Conservation (phyloP, 2,329 filamentous ascomycete genomes). For the Trematosphaeria pertusa region DNA sequence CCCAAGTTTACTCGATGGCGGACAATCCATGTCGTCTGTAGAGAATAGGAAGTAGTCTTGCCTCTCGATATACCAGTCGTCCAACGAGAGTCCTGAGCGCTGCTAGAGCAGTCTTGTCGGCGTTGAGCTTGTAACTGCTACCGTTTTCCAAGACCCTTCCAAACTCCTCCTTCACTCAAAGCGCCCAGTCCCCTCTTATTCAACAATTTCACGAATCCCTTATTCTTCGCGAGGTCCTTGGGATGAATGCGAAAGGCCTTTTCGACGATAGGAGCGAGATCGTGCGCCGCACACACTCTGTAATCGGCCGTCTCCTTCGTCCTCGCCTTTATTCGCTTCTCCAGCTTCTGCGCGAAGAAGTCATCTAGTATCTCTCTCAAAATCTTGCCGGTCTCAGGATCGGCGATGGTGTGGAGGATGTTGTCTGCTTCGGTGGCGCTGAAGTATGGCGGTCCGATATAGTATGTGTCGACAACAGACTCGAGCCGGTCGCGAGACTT, state of each 20-base stretch:
- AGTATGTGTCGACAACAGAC: constrained; percentile 8
- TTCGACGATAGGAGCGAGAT: constrained; percentile 40
- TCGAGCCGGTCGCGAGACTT: constrained; percentile 11
- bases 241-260: constrained; percentile 32
- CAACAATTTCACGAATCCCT: constrained; percentile 16
- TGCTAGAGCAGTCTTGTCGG: no score
- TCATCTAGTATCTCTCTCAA: constrained; percentile 1
- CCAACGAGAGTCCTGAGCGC: no score
- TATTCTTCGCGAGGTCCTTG: constrained; percentile 34
- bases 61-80: no score
- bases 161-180: constrained; percentile 7
- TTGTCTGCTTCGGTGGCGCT: constrained; percentile 4
- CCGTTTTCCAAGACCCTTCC: constrained; percentile 9
- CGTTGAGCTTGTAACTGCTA: no score
- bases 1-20: no score
- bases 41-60: no score
- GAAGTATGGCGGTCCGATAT: constrained; percentile 26
- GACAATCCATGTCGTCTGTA: no score
- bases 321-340: constrained; percentile 27
- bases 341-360: constrained; percentile 5
- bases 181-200: constrained; percentile 9
- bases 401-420: constrained; percentile 20
- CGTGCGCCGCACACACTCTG: constrained; percentile 45
- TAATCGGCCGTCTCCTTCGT: constrained; percentile 40
- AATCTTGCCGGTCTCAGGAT: constrained; percentile 11